Conservation (phyloP, 305 asterid species). For the Fraxinus dipetala region DNA sequence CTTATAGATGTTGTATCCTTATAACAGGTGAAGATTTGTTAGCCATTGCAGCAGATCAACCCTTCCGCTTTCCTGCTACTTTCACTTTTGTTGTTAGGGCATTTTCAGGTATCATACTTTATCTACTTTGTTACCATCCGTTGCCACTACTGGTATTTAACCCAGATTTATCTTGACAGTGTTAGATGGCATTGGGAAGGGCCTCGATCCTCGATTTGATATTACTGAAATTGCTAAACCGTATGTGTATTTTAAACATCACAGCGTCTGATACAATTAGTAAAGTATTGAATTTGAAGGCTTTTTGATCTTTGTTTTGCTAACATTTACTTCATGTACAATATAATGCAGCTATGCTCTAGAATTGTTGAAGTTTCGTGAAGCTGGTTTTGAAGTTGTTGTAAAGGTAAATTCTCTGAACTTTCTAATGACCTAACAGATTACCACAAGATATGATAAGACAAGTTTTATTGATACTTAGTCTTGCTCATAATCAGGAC, state of each 20-base stretch:
- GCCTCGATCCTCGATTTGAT: slow-evolving; percentile 97
- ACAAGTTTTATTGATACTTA: slow-evolving; percentile 14
- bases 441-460: neutral
- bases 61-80: slow-evolving; percentile 97
- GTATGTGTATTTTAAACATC: slow-evolving; percentile 42
- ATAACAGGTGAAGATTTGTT: slow-evolving; percentile 87
- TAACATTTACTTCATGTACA: slow-evolving; percentile 12
- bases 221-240: slow-evolving; percentile 98
- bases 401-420: slow-evolving; percentile 51
- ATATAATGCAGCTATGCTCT: slow-evolving; percentile 66
- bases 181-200: slow-evolving; percentile 97
- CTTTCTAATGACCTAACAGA: slow-evolving; percentile 12
- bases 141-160: slow-evolving; percentile 14
- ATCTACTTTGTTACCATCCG: slow-evolving; percentile 2
- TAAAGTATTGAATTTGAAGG: neutral
- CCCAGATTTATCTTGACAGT: slow-evolving; percentile 40
- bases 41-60: slow-evolving; percentile 93
- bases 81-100: slow-evolving; percentile 96
- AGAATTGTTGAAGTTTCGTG: slow-evolving; percentile 85
- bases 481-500: slow-evolving; percentile 52
- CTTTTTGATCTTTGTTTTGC: slow-evolving; percentile 3
- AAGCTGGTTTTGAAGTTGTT: slow-evolving; percentile 86
- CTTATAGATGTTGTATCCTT: neutral
- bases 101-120: slow-evolving; percentile 59
- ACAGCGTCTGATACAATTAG: neutral